Evolutionary conservation across 441 rosid species (phyloP), one percentile per base, ranked within the genome.

Genomic region (Geranium incanum): DNA sequence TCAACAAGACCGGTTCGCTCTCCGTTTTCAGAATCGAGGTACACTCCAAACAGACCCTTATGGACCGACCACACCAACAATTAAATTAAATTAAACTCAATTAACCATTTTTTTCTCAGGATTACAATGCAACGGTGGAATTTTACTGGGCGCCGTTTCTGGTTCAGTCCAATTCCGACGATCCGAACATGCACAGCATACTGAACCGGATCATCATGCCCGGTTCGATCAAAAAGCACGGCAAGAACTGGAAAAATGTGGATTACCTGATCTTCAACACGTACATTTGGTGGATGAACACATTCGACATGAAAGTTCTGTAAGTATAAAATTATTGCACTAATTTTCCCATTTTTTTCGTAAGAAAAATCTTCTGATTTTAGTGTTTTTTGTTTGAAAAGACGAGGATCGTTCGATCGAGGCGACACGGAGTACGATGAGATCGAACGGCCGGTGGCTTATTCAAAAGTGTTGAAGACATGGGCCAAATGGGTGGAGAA

Each of bases 231-330:
- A 67, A 87, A 0, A 86, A 87, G 78, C 98, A 94, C 45, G 97
- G 93, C 13, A 78, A 75, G 60, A 80, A 88, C 76, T 94, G 97
- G 98, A 84, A 83, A 60, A 72, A 77, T 2, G 98, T 87, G 43
- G 97, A 94, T 78, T 91, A 78, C 77, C 86, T 94, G 74, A 76
- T 94, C 38, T 94, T 94, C 77, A 94, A 94, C 76, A 88, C 98
- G 4, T 94, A 94, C 78, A 91, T 94, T 3, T 94, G 98, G 98
- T 94, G 98, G 98, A 94, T 93, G 98, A 94, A 94, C 88, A 89
- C 97, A 38, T 81, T 84, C 79, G 13, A 43, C 39, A 94, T 94
- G 92, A 94, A 91, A 91, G 86, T 88, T 70, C 72, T 94, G 98
- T 93, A 81, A 79, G 96, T 83, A 9, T 1, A 1, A 15, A 13